Evolutionary conservation across 768 basidiomycete genomes (phyloP).

Genomic region (Naematelia aurantialba): DNA sequence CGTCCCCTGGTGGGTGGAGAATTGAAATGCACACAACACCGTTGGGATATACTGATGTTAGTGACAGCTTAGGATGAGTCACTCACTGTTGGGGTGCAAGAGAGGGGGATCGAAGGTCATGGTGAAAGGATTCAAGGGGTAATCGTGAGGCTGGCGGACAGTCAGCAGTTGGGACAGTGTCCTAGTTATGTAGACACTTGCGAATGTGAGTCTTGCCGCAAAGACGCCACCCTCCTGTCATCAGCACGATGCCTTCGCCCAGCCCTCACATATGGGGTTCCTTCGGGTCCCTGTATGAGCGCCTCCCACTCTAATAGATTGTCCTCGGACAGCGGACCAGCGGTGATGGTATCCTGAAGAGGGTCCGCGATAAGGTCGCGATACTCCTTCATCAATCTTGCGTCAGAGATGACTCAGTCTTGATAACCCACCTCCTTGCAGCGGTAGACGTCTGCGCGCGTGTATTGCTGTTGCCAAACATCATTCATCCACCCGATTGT

Average conservation of each 20-base stretch:
- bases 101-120: conserved; percentile 98
- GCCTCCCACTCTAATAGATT: conserved; percentile 98
- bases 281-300: conserved; percentile 85
- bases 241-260: conserved; percentile 7
- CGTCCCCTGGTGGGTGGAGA: conserved; percentile 71
- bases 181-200: conserved; percentile 53
- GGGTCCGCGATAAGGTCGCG: conserved; percentile 50
- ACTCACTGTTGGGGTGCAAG: conserved; percentile 93
- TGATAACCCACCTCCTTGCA: conserved; percentile 26
- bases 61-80: background rate
- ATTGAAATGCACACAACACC: conserved; percentile 98
- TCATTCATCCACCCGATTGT: conserved; percentile 6
- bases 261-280: conserved; percentile 81
- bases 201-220: conserved; percentile 85
- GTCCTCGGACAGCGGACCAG: conserved; percentile 83
- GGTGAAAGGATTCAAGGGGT: conserved; percentile 97
- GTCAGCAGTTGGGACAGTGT: background rate
- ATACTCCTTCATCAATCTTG: conserved; percentile 50
- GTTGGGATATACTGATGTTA: conserved; percentile 74
- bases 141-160: conserved; percentile 69
- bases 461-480: conserved; percentile 36
- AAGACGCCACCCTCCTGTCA: conserved; percentile 89
- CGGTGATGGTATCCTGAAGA: conserved; percentile 75
- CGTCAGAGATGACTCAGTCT: background rate
- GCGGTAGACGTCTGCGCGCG: conserved; percentile 45